Percentiles rank a stretch among this genome's conserved stretches.
phyloP scores from a whole-genome alignment of 2,329 filamentous ascomycete genomes.

The Fusarium sp. region DNA sequence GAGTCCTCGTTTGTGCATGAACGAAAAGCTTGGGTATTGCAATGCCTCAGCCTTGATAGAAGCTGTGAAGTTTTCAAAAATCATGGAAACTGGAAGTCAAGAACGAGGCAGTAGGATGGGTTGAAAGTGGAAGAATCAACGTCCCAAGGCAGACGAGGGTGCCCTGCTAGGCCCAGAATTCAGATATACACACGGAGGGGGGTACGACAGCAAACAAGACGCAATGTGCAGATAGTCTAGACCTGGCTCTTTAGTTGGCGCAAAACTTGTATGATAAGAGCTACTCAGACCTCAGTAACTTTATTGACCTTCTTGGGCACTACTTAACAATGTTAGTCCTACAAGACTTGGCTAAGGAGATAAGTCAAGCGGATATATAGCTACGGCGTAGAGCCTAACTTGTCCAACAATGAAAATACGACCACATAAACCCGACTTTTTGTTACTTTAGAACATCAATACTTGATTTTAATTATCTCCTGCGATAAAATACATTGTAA shows the following conservation, averaged over 20 bases:
- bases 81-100: background rate
- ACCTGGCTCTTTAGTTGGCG: background rate
- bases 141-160: background rate
- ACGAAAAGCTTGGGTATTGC: background rate
- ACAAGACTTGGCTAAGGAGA: background rate
- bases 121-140: background rate
- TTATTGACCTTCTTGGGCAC: background rate
- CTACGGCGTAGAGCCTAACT: background rate
- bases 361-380: background rate
- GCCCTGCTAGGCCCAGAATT: background rate
- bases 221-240: background rate
- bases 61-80: background rate
- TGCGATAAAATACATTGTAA: background rate
- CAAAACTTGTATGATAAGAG: background rate
- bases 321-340: background rate
- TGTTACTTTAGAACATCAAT: constrained; percentile 4
- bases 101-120: background rate
- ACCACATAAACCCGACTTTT: background rate
- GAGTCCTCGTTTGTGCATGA: background rate
- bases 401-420: background rate
- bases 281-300: background rate
- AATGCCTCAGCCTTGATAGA: background rate
- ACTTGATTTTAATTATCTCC: background rate
- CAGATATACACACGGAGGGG: constrained; percentile 1
- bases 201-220: background rate